Evolutionary conservation across 495 filamentous ascomycete genomes (phyloP).

Genomic region (Sordaria brevicollis): DNA sequence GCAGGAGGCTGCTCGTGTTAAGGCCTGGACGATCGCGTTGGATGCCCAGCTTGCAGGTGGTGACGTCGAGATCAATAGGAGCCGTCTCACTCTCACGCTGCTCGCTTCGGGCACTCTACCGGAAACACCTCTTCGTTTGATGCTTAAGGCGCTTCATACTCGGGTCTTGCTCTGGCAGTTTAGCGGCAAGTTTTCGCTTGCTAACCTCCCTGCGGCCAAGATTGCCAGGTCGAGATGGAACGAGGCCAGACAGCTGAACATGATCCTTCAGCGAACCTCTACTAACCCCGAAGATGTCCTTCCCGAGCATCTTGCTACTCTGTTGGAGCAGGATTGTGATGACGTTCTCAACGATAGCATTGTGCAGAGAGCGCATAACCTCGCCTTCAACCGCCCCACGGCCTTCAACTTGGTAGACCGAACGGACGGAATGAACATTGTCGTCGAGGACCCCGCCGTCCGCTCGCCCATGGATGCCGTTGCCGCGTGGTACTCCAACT

Average conservation of each 20-base stretch:
- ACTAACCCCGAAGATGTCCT: conserved; percentile 49
- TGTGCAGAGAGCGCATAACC: conserved; percentile 78
- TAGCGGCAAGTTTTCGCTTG: conserved; percentile 15
- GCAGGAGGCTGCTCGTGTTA: conserved; percentile 75
- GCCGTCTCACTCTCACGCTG: conserved; percentile 74
- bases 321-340: conserved; percentile 68
- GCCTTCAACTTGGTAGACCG: conserved; percentile 49
- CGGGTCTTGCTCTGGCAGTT: conserved; percentile 79
- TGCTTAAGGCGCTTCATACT: conserved; percentile 88
- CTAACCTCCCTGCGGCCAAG: conserved; percentile 47
- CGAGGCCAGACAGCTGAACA: conserved; percentile 57
- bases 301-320: conserved; percentile 60
- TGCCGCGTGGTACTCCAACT: conserved; percentile 81
- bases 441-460: conserved; percentile 79
- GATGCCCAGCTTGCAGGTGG: conserved; percentile 94
- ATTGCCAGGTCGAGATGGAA: conserved; percentile 73
- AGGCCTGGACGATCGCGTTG: conserved; percentile 89
- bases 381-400: conserved; percentile 78
- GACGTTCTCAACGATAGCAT: conserved; percentile 68
- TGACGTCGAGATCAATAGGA: conserved; percentile 80
- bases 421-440: conserved; percentile 67
- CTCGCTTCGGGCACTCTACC: conserved; percentile 84
- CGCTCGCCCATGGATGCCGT: conserved; percentile 82
- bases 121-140: conserved; percentile 70
- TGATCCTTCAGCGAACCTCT: conserved; percentile 24